Conservation (phyloP, 1,284 basidiomycete species). For the Sporisorium iseilematis-ciliati region DNA sequence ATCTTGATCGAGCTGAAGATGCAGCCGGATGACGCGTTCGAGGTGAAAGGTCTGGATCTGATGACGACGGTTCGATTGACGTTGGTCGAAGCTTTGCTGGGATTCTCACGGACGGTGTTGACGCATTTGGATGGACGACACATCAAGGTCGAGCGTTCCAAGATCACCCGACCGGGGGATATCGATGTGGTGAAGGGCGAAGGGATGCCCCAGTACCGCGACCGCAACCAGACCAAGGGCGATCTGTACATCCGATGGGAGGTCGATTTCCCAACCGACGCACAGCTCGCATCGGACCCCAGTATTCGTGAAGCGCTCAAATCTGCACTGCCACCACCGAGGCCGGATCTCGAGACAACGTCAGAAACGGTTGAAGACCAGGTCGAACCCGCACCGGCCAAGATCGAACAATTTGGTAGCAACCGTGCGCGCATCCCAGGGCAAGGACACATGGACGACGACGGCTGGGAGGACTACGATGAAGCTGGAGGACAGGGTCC, state of each 20-base stretch:
- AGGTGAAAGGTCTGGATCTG: constrained; percentile 82
- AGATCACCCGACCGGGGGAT: constrained; percentile 59
- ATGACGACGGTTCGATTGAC: constrained; percentile 75
- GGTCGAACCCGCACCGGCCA: constrained; percentile 33
- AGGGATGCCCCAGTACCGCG: constrained; percentile 63
- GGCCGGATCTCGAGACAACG: constrained; percentile 43
- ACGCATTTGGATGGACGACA: constrained; percentile 66
- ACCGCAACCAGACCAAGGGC: constrained; percentile 49
- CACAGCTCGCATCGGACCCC: constrained; percentile 37
- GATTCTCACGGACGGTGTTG: constrained; percentile 64
- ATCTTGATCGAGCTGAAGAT: constrained; percentile 86
- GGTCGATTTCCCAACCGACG: constrained; percentile 64
- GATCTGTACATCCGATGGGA: constrained; percentile 64
- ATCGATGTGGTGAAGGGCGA: constrained; percentile 61
- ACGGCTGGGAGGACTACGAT: constrained; percentile 50
- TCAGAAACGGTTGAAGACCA: constrained; percentile 45
- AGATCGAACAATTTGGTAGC: constrained; percentile 50
- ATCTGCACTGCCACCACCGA: constrained; percentile 50
- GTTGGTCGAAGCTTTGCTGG: constrained; percentile 58
- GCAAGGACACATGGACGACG: constrained; percentile 46
- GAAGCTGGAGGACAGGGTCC: constrained; percentile 49
- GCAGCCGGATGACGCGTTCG: constrained; percentile 80
- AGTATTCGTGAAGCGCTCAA: constrained; percentile 34
- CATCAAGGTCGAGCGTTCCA: constrained; percentile 48
- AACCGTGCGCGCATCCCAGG: constrained; percentile 45